Percentiles rank a stretch among this genome's conserved stretches.
These are phyloP conservation scores for Saccharomyces hybrid DNA, from an alignment of 1,139 yeast genomes.

Conservation along the genomic window DNA sequence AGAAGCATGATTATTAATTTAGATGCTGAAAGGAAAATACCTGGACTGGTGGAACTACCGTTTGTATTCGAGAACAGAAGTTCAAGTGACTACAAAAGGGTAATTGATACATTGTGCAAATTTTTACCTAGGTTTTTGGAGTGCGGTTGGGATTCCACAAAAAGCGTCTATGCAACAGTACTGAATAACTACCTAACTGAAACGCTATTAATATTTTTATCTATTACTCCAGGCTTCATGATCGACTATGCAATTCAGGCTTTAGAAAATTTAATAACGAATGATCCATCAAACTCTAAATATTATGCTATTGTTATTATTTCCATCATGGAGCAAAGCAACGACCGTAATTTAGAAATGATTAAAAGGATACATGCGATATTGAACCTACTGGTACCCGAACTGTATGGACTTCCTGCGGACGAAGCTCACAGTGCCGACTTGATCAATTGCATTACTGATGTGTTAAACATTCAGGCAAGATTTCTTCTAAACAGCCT, in stretches of 20 bases:
- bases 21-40: slow-evolving; percentile 52
- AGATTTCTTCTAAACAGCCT: slow-evolving; percentile 60
- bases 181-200: slow-evolving; percentile 69
- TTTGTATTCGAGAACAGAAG: slow-evolving; percentile 28
- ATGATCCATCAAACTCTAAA: slow-evolving; percentile 46
- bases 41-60: slow-evolving; percentile 43
- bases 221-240: slow-evolving; percentile 51
- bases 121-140: slow-evolving; percentile 60
- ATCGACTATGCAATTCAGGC: slow-evolving; percentile 47
- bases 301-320: slow-evolving; percentile 45
- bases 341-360: slow-evolving; percentile 66
- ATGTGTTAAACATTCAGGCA: slow-evolving; percentile 52
- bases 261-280: slow-evolving; percentile 39
- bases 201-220: slow-evolving; percentile 56
- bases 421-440: neutral
- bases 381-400: slow-evolving; percentile 26
- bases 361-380: slow-evolving; percentile 53
- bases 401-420: neutral
- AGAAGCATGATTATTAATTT: slow-evolving; percentile 65
- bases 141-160: slow-evolving; percentile 60
- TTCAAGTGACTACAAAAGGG: slow-evolving; percentile 41
- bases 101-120: slow-evolving; percentile 51
- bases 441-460: neutral
- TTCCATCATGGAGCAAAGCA: slow-evolving; percentile 14
- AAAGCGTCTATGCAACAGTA: slow-evolving; percentile 45